These are phyloP conservation scores for Globisporangium splendens DNA, from an alignment of 352 stramenopile genomes.

Conservation along the genomic window DNA sequence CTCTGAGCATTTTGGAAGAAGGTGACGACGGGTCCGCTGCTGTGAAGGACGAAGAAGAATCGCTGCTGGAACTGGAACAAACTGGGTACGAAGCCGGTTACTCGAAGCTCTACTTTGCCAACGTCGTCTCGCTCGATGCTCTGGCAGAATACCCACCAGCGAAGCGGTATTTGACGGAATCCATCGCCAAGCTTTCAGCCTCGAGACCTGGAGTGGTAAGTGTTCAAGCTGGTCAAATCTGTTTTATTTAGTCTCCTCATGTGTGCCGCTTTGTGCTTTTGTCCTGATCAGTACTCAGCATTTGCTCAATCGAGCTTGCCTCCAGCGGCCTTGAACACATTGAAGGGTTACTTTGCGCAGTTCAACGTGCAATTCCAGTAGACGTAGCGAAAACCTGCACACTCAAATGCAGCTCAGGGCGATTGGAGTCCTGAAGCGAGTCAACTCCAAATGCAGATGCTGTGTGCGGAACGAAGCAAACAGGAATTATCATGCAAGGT, in stretches of 20 bases:
- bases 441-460: neutral
- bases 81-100: constrained; percentile 93
- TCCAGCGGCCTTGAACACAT: constrained; percentile 21
- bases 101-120: constrained; percentile 92
- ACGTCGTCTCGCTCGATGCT: constrained; percentile 78
- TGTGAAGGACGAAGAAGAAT: constrained; percentile 81
- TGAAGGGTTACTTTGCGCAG: constrained; percentile 65
- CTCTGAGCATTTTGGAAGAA: constrained; percentile 62
- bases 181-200: constrained; percentile 62
- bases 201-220: constrained; percentile 64
- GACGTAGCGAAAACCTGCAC: neutral
- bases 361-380: constrained; percentile 70
- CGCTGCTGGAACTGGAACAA: constrained; percentile 69
- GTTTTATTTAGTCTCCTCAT: neutral
- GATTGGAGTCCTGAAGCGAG: neutral
- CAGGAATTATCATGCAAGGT: neutral
- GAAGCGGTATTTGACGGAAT: constrained; percentile 64
- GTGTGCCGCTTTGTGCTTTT: constrained; percentile 6
- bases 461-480: neutral
- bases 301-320: constrained; percentile 43
- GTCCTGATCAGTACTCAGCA: constrained; percentile 37
- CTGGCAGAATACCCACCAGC: constrained; percentile 71
- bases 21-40: constrained; percentile 46
- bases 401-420: too few relatives aligned
- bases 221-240: constrained; percentile 2